Base-by-base conservation (phyloP, 495 filamentous ascomycete species). In the Hypoxylon intermedium region DNA sequence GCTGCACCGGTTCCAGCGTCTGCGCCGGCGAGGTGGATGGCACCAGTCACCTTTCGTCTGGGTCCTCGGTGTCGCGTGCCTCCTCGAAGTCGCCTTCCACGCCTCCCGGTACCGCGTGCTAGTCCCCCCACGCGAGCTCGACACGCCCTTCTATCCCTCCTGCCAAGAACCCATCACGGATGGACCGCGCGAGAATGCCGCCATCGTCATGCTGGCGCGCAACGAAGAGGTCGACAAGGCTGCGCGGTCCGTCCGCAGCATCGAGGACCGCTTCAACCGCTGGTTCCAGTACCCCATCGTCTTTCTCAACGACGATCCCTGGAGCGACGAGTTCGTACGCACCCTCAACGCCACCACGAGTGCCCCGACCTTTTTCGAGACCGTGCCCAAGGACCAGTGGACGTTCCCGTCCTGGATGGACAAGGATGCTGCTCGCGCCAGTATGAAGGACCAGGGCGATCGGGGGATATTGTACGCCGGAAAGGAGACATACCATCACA, bases 401-500 rank as follows among this genome's bases (percentile, higher is more conserved):
- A 88, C 90, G n/a, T 97, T 88, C 72, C 94, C 94, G 5, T 85
- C 90, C 48, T 93, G 89, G 89, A 89, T 93, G 52, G 88, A 96
- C 71, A 74, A 80, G 20, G 85, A 87, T 48, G 87, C 88, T 24
- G 94, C 93, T 45, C 87, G 85, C 71, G 87, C 93, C 72, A 90
- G 89, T 31, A 91, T 98, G 60, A 79, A 85, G 34, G 86, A 89
- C 69, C 94, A 97, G 71, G 93, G 91, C 47, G 87, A 93, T 73
- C 80, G 81, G 40, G 93, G 92, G 23, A 93, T 98, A 65, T 89
- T 95, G 84, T 97, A 98, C 68, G 94, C 90, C 68, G 94, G 93
- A n/a, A 94, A 97, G 87, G 94, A 97, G 72, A 93, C 89, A 71
- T 98, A 98, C 70, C 94, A 98, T 70, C 90, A 96, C 77, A 95